These are phyloP conservation scores for Phytophthora litchii DNA, from an alignment of 352 stramenopile genomes.

Conservation along the genomic window DNA sequence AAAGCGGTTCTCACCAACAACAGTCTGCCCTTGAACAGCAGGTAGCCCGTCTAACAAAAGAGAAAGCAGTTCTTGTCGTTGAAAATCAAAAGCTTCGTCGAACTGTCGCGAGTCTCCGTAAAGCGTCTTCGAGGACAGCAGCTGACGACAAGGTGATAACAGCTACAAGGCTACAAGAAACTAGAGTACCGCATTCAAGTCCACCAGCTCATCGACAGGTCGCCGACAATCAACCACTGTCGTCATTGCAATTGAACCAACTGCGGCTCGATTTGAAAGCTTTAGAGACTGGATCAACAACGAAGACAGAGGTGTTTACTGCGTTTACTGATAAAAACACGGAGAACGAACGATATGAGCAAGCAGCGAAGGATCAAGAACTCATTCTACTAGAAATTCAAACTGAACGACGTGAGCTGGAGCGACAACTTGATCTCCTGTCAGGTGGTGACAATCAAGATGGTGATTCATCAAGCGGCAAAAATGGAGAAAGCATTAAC, in stretches of 20 bases:
- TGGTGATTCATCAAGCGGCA: not conserved
- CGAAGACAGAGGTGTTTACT: constrained; percentile 14
- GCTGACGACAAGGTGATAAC: constrained; percentile 3
- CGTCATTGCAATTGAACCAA: constrained; percentile 37
- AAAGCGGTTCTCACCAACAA: constrained; percentile 40
- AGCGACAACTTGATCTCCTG: constrained; percentile 46
- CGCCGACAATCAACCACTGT: constrained; percentile 10
- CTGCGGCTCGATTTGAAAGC: constrained; percentile 41
- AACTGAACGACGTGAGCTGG: constrained; percentile 51
- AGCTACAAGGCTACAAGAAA: constrained; percentile 5
- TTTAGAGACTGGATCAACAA: not conserved
- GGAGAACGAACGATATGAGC: constrained; percentile 26
- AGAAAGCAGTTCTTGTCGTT: constrained; percentile 46
- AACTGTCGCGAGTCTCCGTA: constrained; percentile 27
- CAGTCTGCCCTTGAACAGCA: constrained; percentile 53
- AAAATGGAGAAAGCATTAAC: not conserved
- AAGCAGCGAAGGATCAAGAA: constrained; percentile 26
- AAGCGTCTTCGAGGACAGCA: constrained; percentile 5
- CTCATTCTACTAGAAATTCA: constrained; percentile 39
- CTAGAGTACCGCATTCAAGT: not conserved
- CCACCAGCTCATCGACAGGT: constrained; percentile 1
- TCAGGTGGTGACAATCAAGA: constrained; percentile 17
- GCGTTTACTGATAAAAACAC: constrained; percentile 28
- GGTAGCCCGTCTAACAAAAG: constrained; percentile 38
- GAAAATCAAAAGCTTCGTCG: constrained; percentile 66